These are phyloP conservation scores for Tetrastigma voinierianum DNA, from an alignment of 164 flowering plant genomes.

Conservation along the genomic window DNA sequence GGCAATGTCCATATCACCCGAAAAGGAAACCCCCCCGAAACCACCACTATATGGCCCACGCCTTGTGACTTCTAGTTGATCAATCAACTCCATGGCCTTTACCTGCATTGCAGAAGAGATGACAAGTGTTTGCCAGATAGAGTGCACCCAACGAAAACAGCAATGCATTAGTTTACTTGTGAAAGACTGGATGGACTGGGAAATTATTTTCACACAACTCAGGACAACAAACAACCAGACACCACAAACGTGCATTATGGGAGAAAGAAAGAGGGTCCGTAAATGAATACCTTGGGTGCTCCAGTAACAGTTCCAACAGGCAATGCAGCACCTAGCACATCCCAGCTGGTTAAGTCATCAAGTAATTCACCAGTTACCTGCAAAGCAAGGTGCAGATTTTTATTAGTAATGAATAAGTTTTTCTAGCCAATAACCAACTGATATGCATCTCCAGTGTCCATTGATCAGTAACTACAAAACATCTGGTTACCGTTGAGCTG, in stretches of 20 bases:
- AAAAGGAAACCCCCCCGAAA: constrained; percentile 81
- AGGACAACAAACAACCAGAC: neutral
- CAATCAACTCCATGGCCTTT: constrained; percentile 93
- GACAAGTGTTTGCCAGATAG: neutral
- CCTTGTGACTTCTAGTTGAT: constrained; percentile 69
- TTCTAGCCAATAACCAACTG: neutral
- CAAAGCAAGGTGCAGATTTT: neutral
- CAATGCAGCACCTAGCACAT: constrained; percentile 84
- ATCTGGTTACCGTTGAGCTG: constrained; percentile 78
- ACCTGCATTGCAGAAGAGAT: constrained; percentile 46
- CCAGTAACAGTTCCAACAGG: constrained; percentile 99
- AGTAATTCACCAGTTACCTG: constrained; percentile 90
- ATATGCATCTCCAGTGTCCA: neutral
- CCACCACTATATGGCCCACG: constrained; percentile 96
- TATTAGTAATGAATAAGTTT: neutral
- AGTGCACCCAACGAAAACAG: neutral
- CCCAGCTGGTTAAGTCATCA: constrained; percentile 83
- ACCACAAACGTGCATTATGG: neutral
- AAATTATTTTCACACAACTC: neutral
- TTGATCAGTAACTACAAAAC: too few relatives aligned
- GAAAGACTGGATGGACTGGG: neutral
- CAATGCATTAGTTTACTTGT: neutral
- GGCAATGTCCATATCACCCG: constrained; percentile 89
- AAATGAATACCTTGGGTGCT: constrained; percentile 78
- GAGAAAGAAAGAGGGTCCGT: neutral